These are phyloP conservation scores for Lachancea thermotolerans DNA, from an alignment of 805 yeast species.

Conservation along the genomic window DNA sequence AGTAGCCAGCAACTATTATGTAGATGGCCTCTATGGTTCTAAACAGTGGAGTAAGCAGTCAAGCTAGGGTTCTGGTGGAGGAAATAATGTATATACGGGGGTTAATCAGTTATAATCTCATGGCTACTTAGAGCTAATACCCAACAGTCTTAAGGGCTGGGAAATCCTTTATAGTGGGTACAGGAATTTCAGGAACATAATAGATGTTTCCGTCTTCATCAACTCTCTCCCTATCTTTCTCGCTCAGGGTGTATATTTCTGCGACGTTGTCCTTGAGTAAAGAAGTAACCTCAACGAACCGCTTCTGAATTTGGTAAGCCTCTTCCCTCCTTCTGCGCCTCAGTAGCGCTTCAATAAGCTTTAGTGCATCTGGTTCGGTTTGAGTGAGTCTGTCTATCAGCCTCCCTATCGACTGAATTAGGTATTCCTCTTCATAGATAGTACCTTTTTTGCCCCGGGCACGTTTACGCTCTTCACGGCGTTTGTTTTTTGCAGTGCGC, in stretches of 20 bases:
- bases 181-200: conserved; percentile 66
- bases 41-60: neutral
- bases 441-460: conserved; percentile 98
- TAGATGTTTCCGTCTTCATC: conserved; percentile 86
- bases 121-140: conserved; percentile 32
- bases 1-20: conserved; percentile 31
- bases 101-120: neutral
- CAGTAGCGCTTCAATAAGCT: conserved; percentile 66
- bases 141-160: conserved; percentile 53
- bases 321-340: conserved; percentile 70
- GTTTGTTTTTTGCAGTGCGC: conserved; percentile 81
- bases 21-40: conserved; percentile 26
- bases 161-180: conserved; percentile 59
- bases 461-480: conserved; percentile 90
- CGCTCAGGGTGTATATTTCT: conserved; percentile 78
- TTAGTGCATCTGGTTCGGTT: conserved; percentile 67
- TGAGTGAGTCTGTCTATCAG: conserved; percentile 72
- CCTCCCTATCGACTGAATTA: conserved; percentile 82
- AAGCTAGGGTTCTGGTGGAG: neutral
- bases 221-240: conserved; percentile 78
- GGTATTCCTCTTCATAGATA: conserved; percentile 92
- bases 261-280: conserved; percentile 53
- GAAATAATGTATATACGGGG: neutral
- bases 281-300: conserved; percentile 49
- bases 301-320: conserved; percentile 73